Percentiles rank a stretch among this genome's conserved stretches.
Evolutionary conservation across 129 eudicot species (phyloP).

Genomic region (Tanacetum coccineum): DNA sequence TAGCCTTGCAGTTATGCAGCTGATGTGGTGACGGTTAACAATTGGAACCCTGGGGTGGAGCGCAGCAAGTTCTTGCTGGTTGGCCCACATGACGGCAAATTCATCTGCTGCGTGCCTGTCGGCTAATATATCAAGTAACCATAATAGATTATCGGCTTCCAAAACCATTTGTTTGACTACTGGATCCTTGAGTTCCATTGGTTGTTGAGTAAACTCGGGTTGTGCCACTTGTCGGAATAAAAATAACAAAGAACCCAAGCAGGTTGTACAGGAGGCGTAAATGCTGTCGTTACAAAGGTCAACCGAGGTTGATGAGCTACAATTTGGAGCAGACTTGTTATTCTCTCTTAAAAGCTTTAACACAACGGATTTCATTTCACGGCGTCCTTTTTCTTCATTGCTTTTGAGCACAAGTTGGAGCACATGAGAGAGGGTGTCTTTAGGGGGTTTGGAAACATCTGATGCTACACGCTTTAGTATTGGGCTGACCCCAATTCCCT

Average conservation of each 20-base stretch:
- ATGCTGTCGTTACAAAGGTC: conserved; percentile 63
- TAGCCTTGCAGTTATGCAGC: conserved; percentile 71
- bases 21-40: conserved; percentile 59
- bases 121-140: conserved; percentile 89
- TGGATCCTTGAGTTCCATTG: conserved; percentile 42
- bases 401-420: conserved; percentile 86
- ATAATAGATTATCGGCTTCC: conserved; percentile 78
- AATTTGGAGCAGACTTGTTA: conserved; percentile 36
- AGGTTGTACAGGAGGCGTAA: conserved; percentile 54
- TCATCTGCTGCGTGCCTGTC: conserved; percentile 70
- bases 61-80: conserved; percentile 69
- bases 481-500: conserved; percentile 63
- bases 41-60: conserved; percentile 53
- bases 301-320: conserved; percentile 42
- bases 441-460: conserved; percentile 53
- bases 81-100: conserved; percentile 77
- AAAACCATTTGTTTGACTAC: conserved; percentile 55
- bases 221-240: conserved; percentile 61
- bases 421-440: conserved; percentile 77
- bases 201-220: conserved; percentile 37
- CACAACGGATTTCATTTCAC: conserved; percentile 86
- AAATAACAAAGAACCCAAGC: conserved; percentile 46
- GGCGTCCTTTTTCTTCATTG: conserved; percentile 77
- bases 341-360: conserved; percentile 76
- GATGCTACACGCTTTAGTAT: conserved; percentile 85